A percentile compares a stretch with the other conserved stretches of the same genome.
phyloP scores from a whole-genome alignment of 139 green algal species.

The Ostreobium quekettii region DNA sequence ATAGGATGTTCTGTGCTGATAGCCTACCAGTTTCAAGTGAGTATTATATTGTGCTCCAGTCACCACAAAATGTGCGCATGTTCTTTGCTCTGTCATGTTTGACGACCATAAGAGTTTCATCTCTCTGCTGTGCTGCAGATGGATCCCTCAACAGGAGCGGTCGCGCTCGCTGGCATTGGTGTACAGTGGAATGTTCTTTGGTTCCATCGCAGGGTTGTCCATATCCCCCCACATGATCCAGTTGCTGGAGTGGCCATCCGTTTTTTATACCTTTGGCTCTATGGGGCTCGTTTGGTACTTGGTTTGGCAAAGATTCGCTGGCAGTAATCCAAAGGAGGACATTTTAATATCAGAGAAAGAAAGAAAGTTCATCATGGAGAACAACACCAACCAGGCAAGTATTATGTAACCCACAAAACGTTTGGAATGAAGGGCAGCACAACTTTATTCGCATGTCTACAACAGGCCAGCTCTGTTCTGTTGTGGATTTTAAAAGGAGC shows the following conservation, averaged over 20 bases:
- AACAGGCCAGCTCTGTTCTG: too few species aligned
- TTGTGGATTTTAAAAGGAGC: too few species aligned
- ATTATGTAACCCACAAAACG: too few species aligned
- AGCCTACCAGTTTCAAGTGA: too few species aligned
- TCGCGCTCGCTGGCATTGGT: slow-evolving; percentile 82
- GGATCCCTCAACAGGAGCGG: slow-evolving; percentile 81
- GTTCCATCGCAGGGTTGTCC: slow-evolving; percentile 76
- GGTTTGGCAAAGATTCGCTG: slow-evolving; percentile 52
- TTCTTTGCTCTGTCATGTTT: too few species aligned
- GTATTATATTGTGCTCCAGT: too few species aligned
- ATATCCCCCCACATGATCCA: slow-evolving; percentile 68
- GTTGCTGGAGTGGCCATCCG: slow-evolving; percentile 68
- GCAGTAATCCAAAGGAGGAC: slow-evolving; percentile 53
- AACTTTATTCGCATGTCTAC: too few species aligned
- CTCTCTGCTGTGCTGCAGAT: slow-evolving; percentile 58
- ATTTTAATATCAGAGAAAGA: slow-evolving; percentile 35
- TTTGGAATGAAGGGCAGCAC: too few species aligned
- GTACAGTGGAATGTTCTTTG: slow-evolving; percentile 93
- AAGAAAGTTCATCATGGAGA: slow-evolving; percentile 30
- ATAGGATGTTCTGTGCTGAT: too few species aligned
- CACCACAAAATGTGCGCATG: too few species aligned
- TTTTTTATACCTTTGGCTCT: slow-evolving; percentile 91
- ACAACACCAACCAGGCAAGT: slow-evolving; percentile 22
- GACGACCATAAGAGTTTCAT: too few species aligned
- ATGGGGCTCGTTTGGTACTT: slow-evolving; percentile 69